Base-by-base conservation (phyloP, 2,329 filamentous ascomycete genomes). In the Ophiosphaerella narmari region DNA sequence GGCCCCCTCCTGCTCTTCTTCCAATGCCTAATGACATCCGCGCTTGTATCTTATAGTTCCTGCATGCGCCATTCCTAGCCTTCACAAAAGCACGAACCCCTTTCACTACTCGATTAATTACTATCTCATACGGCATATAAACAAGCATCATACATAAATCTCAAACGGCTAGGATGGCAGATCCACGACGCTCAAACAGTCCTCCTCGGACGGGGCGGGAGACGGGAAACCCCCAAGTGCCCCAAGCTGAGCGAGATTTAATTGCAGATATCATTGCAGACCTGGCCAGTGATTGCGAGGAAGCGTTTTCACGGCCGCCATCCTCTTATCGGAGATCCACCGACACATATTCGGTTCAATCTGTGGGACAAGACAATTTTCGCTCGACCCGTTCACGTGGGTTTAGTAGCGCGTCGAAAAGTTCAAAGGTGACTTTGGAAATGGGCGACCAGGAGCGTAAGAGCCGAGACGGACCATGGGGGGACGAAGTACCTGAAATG, bases 261-360 rank as follows among this genome's bases (percentile, higher is more conserved):
- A 61, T 65, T 14, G 43, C 46, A 33, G 36, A 50, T 9, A 57
- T 62, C 16, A 50, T 63, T n/a, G 39, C 58, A 29, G 60, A 65
- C 29, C 39, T 65, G 7, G 48, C 48, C n/a, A 45, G 52, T 29
- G 54, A 53, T 13, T 55, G 56, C 33, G 52, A 61, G 2, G 47
- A 47, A 21, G 48, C 49, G 6, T 62, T 60, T 16, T 50, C 52
- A 13, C 50, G 43, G 34, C 47, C 60, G 31, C 41, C 55, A 33
- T 52, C 51, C 5, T 42, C 46, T 36, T 46, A 44, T 23, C 39
- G 44, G 13, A 35, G 42, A 14, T 33, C 43, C 23, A 46, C 40
- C n/a, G 44, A 46, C 5, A 46, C 50, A 18, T 55, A 52, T 46
- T 50, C 50, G 14, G 36, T 39, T 23, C 24, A 51, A 31, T 47